Conservation (phyloP, 441 rosid genomes). For the Kokia cookei region DNA sequence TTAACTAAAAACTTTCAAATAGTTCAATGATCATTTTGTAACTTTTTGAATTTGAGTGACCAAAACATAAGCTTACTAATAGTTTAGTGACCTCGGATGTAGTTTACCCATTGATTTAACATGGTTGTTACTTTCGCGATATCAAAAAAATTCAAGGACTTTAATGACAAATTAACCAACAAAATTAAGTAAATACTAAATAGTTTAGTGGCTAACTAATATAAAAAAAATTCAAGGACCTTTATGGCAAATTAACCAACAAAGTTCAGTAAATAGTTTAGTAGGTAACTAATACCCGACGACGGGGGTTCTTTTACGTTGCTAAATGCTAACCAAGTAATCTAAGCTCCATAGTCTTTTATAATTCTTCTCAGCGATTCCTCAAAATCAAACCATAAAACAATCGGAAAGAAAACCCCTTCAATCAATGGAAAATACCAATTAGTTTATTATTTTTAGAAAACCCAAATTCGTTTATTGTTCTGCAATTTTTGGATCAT, state of each 20-base stretch:
- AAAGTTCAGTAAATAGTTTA: not conserved
- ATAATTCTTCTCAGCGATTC: not conserved
- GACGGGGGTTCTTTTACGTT: not conserved
- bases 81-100: no score
- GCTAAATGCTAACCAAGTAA: not conserved
- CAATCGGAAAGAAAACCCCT: not conserved
- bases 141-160: not conserved
- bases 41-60: no score
- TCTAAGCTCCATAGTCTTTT: not conserved
- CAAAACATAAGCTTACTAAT: no score
- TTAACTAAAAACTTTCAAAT: no score
- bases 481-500: not conserved
- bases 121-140: no score
- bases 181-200: not conserved
- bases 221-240: not conserved
- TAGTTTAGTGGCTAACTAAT: no score
- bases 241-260: not conserved
- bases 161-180: not conserved
- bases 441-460: not conserved
- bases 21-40: no score
- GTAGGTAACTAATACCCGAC: not conserved
- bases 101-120: no score
- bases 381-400: not conserved
- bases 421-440: not conserved
- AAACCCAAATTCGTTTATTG: not conserved